These are phyloP conservation scores for Kazachstania viticola DNA, from an alignment of 805 yeast species.

Conservation along the genomic window DNA sequence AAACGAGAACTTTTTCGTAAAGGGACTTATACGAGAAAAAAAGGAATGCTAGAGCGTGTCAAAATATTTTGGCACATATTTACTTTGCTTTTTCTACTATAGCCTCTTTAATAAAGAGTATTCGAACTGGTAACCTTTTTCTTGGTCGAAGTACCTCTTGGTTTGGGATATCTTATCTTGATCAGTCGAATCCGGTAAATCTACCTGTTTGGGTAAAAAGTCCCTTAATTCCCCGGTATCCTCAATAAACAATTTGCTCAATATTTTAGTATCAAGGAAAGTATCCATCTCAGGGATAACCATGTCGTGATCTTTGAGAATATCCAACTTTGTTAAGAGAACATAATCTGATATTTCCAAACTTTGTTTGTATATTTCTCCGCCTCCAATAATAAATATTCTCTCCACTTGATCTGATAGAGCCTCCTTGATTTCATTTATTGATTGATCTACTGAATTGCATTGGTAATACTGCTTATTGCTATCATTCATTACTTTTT, in stretches of 20 bases:
- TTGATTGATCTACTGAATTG: constrained; percentile 34
- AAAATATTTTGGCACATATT: no score
- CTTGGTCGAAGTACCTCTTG: constrained; percentile 30
- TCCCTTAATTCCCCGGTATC: constrained; percentile 29
- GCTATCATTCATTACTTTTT: constrained; percentile 2
- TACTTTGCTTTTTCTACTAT: no score
- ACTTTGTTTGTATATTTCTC: constrained; percentile 62
- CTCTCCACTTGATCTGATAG: constrained; percentile 32
- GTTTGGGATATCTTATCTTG: no score
- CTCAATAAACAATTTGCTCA: constrained; percentile 13
- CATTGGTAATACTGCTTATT: constrained; percentile 18
- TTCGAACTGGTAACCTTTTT: constrained; percentile 43
- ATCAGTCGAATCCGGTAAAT: constrained; percentile 32
- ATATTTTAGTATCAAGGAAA: constrained; percentile 34
- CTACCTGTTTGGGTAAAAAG: constrained; percentile 15
- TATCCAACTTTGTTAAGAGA: constrained; percentile 56
- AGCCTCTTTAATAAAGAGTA: constrained; percentile 48
- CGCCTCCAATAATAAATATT: constrained; percentile 86
- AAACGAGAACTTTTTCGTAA: no score
- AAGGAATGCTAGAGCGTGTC: no score
- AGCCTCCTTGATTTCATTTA: constrained; percentile 20
- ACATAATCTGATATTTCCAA: constrained; percentile 39
- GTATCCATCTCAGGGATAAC: constrained; percentile 53
- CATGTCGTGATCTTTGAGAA: constrained; percentile 14
- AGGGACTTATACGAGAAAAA: no score